Evolutionary conservation across 1,284 basidiomycete genomes (phyloP), one percentile per base, ranked within the genome.

Genomic region (Puccinia novopanici): DNA sequence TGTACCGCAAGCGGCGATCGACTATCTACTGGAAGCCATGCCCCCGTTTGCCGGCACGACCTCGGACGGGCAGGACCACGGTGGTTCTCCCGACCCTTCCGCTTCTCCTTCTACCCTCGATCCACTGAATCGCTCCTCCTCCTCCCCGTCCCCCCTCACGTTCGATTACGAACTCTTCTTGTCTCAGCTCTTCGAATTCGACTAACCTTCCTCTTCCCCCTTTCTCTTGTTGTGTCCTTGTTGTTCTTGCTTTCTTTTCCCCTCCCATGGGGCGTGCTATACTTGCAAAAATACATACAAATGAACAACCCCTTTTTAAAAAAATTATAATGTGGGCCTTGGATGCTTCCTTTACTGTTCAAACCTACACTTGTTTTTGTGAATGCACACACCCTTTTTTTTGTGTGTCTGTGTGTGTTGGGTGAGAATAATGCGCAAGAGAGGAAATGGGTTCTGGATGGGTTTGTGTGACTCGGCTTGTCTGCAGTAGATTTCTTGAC

Each of bases 11-110:
- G 88, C 89, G 81, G 90, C 93, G 0, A 91, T 96, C 79, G 91
- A 92, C 59, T 98, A 95, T 86, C 88, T 99, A 82, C 89, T 90
- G 48, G 90, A 92, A 84, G 91, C 89, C 50, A 91, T 93, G 89
- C 92, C 92, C 2, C 87, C 52, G 17, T 79, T 48, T 30, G 22
- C 57, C 19, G 3, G 13, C 13, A 19, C 65, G 15, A n/a, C 27
- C 17, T 30, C 40, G 5, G 45, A 77, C 2, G 24, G 42, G 34
- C 19, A 17, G 40, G 15, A 30, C 17, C n/a, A 24, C 40, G n/a
- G 24, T n/a, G 17, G 9, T 13, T 55, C 30, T 0, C 52, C 37
- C 3, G 54, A 19, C 37, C 48, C 45, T 45, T 48, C 52, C 61
- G 54, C 61, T 3, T 45, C 57, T 50, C 9, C 57, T 34, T 76